A percentile compares a stretch with the other conserved stretches of the same genome.
phyloP scores from a whole-genome alignment of 2,329 filamentous ascomycete species.

The Aspergillus alliaceus region DNA sequence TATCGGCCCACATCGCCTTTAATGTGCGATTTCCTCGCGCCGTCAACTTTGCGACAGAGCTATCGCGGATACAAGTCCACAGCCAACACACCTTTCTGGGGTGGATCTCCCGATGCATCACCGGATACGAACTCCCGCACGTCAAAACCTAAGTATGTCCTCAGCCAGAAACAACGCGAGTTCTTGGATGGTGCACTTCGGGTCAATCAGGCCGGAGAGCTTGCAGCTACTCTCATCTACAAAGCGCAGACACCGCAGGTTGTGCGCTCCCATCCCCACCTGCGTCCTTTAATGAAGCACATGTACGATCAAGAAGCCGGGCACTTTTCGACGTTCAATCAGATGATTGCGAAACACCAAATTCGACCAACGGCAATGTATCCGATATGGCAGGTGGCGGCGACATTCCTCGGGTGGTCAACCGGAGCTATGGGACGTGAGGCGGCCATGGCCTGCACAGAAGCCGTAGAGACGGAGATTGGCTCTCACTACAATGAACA shows the following conservation, averaged over 20 bases:
- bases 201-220: constrained; percentile 95
- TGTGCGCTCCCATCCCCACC: constrained; percentile 76
- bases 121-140: constrained; percentile 25
- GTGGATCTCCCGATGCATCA: background rate
- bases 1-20: constrained; percentile 19
- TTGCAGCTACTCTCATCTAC: constrained; percentile 96
- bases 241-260: constrained; percentile 82
- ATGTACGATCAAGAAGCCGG: constrained; percentile 97
- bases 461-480: constrained; percentile 98
- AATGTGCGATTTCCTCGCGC: constrained; percentile 40
- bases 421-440: constrained; percentile 88
- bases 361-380: constrained; percentile 92
- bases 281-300: constrained; percentile 88
- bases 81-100: constrained; percentile 28
- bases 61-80: constrained; percentile 26
- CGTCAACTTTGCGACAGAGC: constrained; percentile 25
- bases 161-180: constrained; percentile 69
- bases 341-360: constrained; percentile 77
- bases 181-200: constrained; percentile 81
- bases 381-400: constrained; percentile 80
- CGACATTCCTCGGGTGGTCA: constrained; percentile 80
- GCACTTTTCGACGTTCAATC: constrained; percentile 84
- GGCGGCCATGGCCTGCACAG: constrained; percentile 97
- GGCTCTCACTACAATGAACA: constrained; percentile 94
- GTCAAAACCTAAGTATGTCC: constrained; percentile 49